A percentile compares a stretch with the other conserved stretches of the same genome.
Conservation (phyloP, 768 basidiomycete genomes). For the Amanita pseudoporphyria region DNA sequence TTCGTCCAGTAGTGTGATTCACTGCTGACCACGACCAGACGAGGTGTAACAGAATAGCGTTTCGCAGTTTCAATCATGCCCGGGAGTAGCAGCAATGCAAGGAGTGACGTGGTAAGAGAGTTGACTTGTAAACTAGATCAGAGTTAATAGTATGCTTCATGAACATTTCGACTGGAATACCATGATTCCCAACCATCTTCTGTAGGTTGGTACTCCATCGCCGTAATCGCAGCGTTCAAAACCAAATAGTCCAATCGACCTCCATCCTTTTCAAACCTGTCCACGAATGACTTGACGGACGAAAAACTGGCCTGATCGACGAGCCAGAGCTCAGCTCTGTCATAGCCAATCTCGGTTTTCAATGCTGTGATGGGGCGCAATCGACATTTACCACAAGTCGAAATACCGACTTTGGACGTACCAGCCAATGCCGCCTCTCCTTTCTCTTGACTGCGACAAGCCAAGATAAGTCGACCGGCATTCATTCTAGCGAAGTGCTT, state of each 20-base stretch:
- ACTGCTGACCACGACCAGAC: slow-evolving; percentile 34
- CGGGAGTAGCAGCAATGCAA: background rate
- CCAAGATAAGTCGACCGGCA: slow-evolving; percentile 27
- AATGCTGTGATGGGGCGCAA: background rate
- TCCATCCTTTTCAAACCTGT: background rate
- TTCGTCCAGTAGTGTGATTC: slow-evolving; percentile 26
- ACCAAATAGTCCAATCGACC: too few species aligned
- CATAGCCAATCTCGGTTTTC: background rate
- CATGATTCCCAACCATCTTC: too few species aligned
- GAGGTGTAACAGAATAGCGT: slow-evolving; percentile 18
- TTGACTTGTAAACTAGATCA: background rate
- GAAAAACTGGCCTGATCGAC: background rate
- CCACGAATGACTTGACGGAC: background rate
- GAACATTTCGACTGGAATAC: background rate
- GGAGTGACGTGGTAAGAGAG: background rate
- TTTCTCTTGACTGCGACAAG: slow-evolving; percentile 23
- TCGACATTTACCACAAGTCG: background rate
- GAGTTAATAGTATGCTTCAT: too few species aligned
- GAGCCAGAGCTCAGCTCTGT: background rate
- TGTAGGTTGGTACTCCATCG: too few species aligned
- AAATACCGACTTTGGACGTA: slow-evolving; percentile 13
- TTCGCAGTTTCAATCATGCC: background rate
- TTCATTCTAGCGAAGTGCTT: slow-evolving; percentile 37
- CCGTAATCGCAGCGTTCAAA: background rate
- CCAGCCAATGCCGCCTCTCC: slow-evolving; percentile 25